Evolutionary conservation across 148 eudicot species (phyloP).

Genomic region (Salicornia ramosissima): DNA sequence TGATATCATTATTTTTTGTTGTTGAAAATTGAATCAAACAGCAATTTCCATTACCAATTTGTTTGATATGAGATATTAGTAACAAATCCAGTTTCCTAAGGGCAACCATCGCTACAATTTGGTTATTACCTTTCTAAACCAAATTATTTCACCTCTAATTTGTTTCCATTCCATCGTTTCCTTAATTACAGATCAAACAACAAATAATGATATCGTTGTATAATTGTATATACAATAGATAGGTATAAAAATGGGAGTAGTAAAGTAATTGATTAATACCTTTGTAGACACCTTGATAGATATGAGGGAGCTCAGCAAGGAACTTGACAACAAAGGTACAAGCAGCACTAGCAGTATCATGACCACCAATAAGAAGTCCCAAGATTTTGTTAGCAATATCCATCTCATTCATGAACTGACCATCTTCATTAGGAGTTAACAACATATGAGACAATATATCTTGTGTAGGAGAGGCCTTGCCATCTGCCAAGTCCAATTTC

Average conservation of each 20-base stretch:
- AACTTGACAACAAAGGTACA: slow-evolving; percentile 25
- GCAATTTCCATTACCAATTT: too few relatives aligned
- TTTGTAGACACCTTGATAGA: slow-evolving; percentile 25
- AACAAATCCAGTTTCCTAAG: too few relatives aligned
- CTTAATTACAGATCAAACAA: too few relatives aligned
- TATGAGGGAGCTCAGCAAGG: slow-evolving; percentile 29
- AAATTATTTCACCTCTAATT: too few relatives aligned
- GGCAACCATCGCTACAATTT: too few relatives aligned
- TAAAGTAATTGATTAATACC: background rate
- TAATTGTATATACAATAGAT: background rate
- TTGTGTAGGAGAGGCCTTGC: slow-evolving; percentile 9
- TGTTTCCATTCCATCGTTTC: too few relatives aligned
- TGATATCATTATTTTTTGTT: too few relatives aligned
- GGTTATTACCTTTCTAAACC: too few relatives aligned
- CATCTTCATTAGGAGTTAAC: slow-evolving; percentile 16
- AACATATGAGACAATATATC: slow-evolving; percentile 28
- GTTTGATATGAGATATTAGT: too few relatives aligned
- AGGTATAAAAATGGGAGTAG: background rate
- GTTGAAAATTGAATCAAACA: too few relatives aligned
- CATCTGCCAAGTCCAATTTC: slow-evolving; percentile 25
- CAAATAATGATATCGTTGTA: background rate
- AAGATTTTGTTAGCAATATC: slow-evolving; percentile 33
- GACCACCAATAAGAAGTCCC: slow-evolving; percentile 28
- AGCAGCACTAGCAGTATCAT: slow-evolving; percentile 32
- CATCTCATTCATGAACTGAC: slow-evolving; percentile 23